Evolutionary conservation across 1,284 basidiomycete genomes (phyloP).

Genomic region (Fomitiporia mediterranea): DNA sequence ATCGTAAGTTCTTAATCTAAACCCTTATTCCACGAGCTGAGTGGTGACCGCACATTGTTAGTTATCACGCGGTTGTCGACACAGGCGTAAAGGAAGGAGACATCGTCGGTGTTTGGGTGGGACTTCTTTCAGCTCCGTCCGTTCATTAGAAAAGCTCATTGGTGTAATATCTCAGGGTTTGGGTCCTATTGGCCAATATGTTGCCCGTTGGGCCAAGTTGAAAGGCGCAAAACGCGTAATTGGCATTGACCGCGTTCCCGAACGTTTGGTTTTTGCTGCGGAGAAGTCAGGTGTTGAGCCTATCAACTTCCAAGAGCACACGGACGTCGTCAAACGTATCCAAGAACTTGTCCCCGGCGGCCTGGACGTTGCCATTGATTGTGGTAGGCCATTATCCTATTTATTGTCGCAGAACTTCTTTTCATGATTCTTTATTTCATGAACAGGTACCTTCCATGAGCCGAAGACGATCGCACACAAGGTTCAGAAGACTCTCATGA

Average conservation of each 20-base stretch:
- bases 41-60: no score
- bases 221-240: constrained; percentile 73
- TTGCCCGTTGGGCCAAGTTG: constrained; percentile 56
- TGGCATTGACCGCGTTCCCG: constrained; percentile 61
- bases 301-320: constrained; percentile 57
- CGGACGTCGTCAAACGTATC: constrained; percentile 55
- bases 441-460: constrained; percentile 61
- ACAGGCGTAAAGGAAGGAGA: constrained; percentile 64
- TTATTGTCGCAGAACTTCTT: no score
- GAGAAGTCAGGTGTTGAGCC: constrained; percentile 54
- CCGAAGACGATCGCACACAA: constrained; percentile 64
- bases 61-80: constrained; percentile 70
- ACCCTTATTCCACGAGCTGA: no score
- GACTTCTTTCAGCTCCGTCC: not conserved
- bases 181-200: constrained; percentile 60
- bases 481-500: constrained; percentile 63
- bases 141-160: not conserved
- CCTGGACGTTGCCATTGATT: constrained; percentile 58
- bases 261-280: constrained; percentile 57
- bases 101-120: constrained; percentile 59
- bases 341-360: constrained; percentile 60
- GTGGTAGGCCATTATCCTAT: constrained; percentile 28
- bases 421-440: not conserved
- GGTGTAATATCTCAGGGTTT: constrained; percentile 37
- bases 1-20: no score